A percentile compares a stretch with the other conserved stretches of the same genome.
Evolutionary conservation across 306 rosid species (phyloP).

Genomic region (Dalbergia cochinchinensis): DNA sequence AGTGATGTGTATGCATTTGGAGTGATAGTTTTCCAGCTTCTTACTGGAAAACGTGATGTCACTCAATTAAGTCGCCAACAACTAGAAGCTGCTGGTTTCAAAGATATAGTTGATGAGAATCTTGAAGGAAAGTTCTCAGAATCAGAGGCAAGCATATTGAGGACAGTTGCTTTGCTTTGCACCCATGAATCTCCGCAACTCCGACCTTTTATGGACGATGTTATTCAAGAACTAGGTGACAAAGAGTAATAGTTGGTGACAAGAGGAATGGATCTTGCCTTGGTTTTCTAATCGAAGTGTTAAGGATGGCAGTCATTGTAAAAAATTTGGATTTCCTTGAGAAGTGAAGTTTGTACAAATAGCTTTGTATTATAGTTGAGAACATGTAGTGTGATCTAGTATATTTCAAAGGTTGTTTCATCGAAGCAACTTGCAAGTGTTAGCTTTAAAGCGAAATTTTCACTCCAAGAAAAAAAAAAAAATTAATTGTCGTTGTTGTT

Average conservation of each 20-base stretch:
- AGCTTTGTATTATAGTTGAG: slow-evolving; percentile 24
- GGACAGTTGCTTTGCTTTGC: slow-evolving; percentile 72
- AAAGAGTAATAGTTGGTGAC: slow-evolving; percentile 33
- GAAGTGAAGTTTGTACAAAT: background rate
- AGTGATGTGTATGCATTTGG: slow-evolving; percentile 89
- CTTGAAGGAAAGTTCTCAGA: slow-evolving; percentile 73
- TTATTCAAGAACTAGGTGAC: slow-evolving; percentile 57
- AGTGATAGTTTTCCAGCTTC: slow-evolving; percentile 78
- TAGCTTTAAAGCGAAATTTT: no score
- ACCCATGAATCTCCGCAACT: slow-evolving; percentile 66
- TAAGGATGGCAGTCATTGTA: slow-evolving; percentile 25
- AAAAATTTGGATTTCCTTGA: slow-evolving; percentile 23
- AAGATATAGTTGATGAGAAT: slow-evolving; percentile 67
- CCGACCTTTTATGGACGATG: slow-evolving; percentile 73
- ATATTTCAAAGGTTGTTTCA: no score
- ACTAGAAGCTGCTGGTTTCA: slow-evolving; percentile 50
- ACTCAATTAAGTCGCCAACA: slow-evolving; percentile 52
- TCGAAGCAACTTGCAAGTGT: no score
- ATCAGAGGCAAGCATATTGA: slow-evolving; percentile 70
- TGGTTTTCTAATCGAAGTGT: slow-evolving; percentile 28
- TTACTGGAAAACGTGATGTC: slow-evolving; percentile 68
- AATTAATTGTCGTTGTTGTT: no score
- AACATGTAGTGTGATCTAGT: slow-evolving; percentile 3
- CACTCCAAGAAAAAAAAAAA: no score
- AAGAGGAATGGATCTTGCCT: slow-evolving; percentile 17